A percentile compares a stretch with the other conserved stretches of the same genome.
Conservation (phyloP, 345 rosid species). For the Syzygium aromaticum region DNA sequence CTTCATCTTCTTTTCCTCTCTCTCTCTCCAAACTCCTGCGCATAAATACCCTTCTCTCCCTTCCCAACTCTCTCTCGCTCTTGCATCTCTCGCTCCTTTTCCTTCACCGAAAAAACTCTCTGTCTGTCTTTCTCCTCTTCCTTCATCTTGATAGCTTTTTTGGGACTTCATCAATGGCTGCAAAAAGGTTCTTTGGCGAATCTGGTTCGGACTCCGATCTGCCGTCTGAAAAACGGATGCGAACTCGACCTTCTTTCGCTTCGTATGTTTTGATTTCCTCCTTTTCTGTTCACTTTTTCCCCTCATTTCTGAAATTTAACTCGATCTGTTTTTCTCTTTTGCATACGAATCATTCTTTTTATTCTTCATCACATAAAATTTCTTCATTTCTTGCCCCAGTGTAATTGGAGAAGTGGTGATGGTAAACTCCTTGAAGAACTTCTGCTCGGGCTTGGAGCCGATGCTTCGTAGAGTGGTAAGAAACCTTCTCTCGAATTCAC, state of each 20-base stretch:
- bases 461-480: conserved; percentile 73
- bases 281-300: background rate
- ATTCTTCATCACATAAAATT: background rate
- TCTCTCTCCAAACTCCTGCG: background rate
- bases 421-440: conserved; percentile 33
- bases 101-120: background rate
- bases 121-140: background rate
- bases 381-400: conserved; percentile 19
- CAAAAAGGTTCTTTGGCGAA: conserved; percentile 42
- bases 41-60: background rate
- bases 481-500: background rate
- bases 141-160: background rate
- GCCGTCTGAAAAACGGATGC: conserved; percentile 44
- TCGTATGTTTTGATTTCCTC: conserved; percentile 39
- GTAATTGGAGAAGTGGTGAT: conserved; percentile 42
- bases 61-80: background rate
- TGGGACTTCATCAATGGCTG: conserved; percentile 34
- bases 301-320: background rate
- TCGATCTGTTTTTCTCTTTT: background rate
- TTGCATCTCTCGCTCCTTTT: background rate
- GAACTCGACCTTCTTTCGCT: conserved; percentile 46
- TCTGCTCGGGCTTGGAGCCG: conserved; percentile 66
- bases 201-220: conserved; percentile 28
- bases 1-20: background rate
- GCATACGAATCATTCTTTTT: background rate